Base-by-base conservation (phyloP, 139 green algal genomes). In the Volvox africanus region DNA sequence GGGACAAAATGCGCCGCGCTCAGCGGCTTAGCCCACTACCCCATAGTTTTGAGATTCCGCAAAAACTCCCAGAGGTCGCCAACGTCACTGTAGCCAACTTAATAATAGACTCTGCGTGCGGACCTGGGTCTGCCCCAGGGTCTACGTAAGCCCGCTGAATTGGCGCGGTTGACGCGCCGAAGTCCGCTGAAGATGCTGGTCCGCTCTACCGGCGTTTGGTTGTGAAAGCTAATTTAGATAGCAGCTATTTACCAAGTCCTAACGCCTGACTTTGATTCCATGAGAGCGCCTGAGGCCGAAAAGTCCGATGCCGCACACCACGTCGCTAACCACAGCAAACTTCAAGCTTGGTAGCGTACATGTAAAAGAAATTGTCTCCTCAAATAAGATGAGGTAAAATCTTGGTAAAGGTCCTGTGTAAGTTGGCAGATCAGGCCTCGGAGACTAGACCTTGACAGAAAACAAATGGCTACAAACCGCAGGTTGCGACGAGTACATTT, bases 161-260 rank as follows among this genome's bases (percentile, higher is more conserved):
- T 80, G 73, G 73, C 73, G 73, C 28, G 73, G 73, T 80, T 80
- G 73, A 32, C 73, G 73, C 22, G 73, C 73, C 44, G 44, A 55
- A 55, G 44, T 55, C 44, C 44, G 44, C 44, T 55, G 44, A 55
- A 55, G 44, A 55, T 9, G 44, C 44, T 55, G 44, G 44, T 55
- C 44, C 44, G 9, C 44, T 55, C 44, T 9, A 55, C 44, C 44
- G 44, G 9, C 44, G 5, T 5, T 55, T 55, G 44, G 44, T 55
- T 55, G 44, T 55, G 5, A 55, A 55, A 9, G 5, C 44, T 55
- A 55, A 55, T 55, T 55, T 55, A 55, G 9, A 55, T 5, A 55
- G 5, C 9, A 9, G 5, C 44, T 55, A 55, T 55, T 55, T 55
- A 55, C 44, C 44, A 55, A 55, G 44, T 55, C 5, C 44, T 55